Percentiles rank a stretch among this genome's conserved stretches.
Evolutionary conservation across 768 basidiomycete species (phyloP).

Genomic region (Termitomyces sp.): DNA sequence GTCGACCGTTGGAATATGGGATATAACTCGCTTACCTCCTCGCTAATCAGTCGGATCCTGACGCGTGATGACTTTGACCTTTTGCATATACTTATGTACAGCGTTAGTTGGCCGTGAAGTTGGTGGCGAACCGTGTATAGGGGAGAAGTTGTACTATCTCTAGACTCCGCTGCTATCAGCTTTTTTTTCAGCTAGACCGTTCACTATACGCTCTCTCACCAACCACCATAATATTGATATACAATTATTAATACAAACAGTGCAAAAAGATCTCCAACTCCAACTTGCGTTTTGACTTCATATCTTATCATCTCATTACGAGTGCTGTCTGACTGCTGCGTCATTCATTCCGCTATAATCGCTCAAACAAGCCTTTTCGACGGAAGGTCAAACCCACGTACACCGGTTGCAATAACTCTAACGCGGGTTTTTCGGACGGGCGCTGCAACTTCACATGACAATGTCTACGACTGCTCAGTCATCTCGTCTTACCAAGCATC

Average conservation of each 20-base stretch:
- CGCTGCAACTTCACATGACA: background rate
- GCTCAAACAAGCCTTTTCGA: background rate
- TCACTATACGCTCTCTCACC: no score
- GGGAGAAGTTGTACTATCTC: background rate
- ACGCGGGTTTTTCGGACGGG: background rate
- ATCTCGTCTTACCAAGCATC: slow-evolving; percentile 1
- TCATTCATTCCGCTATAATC: background rate
- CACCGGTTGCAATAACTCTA: background rate
- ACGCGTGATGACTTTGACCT: background rate
- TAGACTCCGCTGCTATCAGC: background rate
- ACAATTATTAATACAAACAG: no score
- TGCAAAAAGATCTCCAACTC: background rate
- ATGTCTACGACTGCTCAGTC: background rate
- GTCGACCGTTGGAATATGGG: background rate
- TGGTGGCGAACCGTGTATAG: background rate
- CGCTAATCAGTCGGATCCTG: background rate
- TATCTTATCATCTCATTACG: no score
- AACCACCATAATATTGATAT: no score
- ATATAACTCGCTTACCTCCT: background rate
- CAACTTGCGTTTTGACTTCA: background rate
- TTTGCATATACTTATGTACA: background rate
- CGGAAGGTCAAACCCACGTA: background rate
- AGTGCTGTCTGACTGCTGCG: background rate
- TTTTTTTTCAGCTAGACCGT: no score
- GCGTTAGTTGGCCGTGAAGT: background rate